Percentiles rank a stretch among this genome's conserved stretches.
Evolutionary conservation across 2,329 filamentous ascomycete genomes (phyloP).

Genomic region (Chalaropsis thielavioides): DNA sequence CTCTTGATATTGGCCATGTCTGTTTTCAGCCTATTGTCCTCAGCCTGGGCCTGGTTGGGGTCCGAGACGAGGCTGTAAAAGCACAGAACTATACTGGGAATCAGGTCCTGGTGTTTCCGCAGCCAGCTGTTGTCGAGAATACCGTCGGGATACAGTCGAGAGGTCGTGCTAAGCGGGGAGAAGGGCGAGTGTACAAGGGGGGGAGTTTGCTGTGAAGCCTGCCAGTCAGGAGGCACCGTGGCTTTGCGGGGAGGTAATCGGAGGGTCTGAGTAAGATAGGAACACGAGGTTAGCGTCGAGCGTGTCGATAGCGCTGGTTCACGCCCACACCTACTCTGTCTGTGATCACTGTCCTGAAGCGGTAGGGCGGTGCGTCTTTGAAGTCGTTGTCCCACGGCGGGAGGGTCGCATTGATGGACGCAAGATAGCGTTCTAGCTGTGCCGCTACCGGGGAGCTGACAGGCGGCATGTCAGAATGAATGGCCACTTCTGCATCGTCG

Average conservation of each 20-base stretch:
- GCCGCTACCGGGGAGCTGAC: slow-evolving; percentile 51
- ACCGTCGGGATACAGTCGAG: slow-evolving; percentile 77
- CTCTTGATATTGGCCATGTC: slow-evolving; percentile 69
- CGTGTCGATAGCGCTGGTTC: slow-evolving; percentile 10
- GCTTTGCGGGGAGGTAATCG: slow-evolving; percentile 44
- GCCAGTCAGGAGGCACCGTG: slow-evolving; percentile 37
- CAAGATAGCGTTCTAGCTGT: slow-evolving; percentile 50
- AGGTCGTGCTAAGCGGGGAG: slow-evolving; percentile 74
- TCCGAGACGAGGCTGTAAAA: slow-evolving; percentile 69
- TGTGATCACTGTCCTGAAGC: slow-evolving; percentile 57
- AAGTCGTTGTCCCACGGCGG: slow-evolving; percentile 53
- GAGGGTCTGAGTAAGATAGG: slow-evolving; percentile 31
- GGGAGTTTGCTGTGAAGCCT: slow-evolving; percentile 30
- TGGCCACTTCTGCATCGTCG: slow-evolving; percentile 6
- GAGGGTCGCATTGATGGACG: slow-evolving; percentile 47
- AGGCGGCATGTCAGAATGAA: slow-evolving; percentile 56
- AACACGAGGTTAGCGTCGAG: slow-evolving; percentile 1
- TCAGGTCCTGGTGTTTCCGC: slow-evolving; percentile 69
- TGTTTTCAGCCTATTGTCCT: slow-evolving; percentile 74
- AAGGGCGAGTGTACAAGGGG: slow-evolving; percentile 72
- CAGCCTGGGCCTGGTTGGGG: slow-evolving; percentile 55
- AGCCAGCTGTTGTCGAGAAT: slow-evolving; percentile 72
- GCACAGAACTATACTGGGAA: slow-evolving; percentile 67
- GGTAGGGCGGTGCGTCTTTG: slow-evolving; percentile 32
- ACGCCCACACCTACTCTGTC: slow-evolving; percentile 54